Base-by-base conservation (phyloP, 495 filamentous ascomycete species). In the Podospora pseudocomata region DNA sequence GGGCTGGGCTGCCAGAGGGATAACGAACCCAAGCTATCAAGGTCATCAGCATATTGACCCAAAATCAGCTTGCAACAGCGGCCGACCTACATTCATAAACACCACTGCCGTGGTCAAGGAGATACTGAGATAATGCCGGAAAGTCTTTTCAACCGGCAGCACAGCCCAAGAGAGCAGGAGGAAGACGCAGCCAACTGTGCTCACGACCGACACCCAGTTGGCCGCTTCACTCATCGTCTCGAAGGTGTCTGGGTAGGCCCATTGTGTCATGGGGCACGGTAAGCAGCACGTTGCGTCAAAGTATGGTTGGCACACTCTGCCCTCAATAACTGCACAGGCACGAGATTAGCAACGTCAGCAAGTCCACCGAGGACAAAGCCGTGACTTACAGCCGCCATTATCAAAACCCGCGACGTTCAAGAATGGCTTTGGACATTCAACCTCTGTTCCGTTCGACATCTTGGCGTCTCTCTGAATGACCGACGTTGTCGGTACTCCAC, bases 51-150 rank as follows among this genome's bases (percentile, higher is more conserved):
- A 16, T 54, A 26, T 15, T 5, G 23, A 5, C 55, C 3, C 13
- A 28, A 32, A 27, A 19, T 28, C 19, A 59, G 11, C 62, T 2
- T 62, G 60, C 55, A 9, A 16, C 7, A 16, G 39, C 4, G 16
- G 32, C 39, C 18, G n/a, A 82, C 89, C 78, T 81, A 94, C 92
- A 77, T 91, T 87, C 85, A 97, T 90, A 64, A 92, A 83, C 62
- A 89, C 81, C 44, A 91, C 85, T 6, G 86, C 91, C 65, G 91
- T 76, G 0, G 92, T 89, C 66, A 97, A 84, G 75, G 91, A 92
- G 62, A 97, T 89, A 73, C 91, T 97, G 59, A 98, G 79, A 73
- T 98, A 98, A 76, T 98, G 95, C 64, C 93, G 89, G 73, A 92
- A 87, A 19, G 96, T 97, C 81, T 89, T 92, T 77, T 95, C 92